phyloP scores from a whole-genome alignment of 306 rosid genomes.

The Inga oerstediana region DNA sequence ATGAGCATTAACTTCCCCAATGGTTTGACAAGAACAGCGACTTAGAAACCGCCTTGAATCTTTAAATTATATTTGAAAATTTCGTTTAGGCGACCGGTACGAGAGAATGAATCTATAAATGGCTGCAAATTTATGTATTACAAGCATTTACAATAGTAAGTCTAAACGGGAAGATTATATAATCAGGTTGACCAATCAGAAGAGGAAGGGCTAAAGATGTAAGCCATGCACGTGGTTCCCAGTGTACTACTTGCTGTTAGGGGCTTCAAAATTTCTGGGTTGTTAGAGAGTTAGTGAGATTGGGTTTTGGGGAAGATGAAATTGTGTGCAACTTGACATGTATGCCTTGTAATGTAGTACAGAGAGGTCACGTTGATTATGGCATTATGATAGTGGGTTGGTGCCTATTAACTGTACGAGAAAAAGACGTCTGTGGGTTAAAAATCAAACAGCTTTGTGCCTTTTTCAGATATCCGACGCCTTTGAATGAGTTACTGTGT shows the following conservation, averaged over 20 bases:
- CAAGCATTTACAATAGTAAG: background rate
- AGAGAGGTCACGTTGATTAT: background rate
- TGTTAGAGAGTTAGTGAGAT: constrained; percentile 26
- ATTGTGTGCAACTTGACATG: constrained; percentile 20
- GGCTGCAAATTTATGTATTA: background rate
- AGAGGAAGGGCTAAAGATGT: constrained; percentile 4
- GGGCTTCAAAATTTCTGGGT: constrained; percentile 9
- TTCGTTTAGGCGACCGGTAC: background rate
- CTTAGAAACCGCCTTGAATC: background rate
- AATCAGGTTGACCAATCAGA: constrained; percentile 19
- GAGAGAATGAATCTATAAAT: background rate
- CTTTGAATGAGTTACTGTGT: background rate
- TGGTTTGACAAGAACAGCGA: constrained; percentile 2
- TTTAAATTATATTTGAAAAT: background rate
- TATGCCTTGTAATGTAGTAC: background rate
- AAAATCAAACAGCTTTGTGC: constrained; percentile 20
- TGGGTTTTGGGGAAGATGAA: constrained; percentile 18
- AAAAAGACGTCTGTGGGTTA: constrained; percentile 12
- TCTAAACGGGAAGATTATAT: background rate
- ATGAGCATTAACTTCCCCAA: constrained; percentile 33
- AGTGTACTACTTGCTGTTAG: background rate
- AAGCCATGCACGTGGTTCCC: constrained; percentile 37
- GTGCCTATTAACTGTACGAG: constrained; percentile 21
- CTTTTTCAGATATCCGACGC: constrained; percentile 20
- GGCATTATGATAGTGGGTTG: constrained; percentile 33